phyloP scores from a whole-genome alignment of 2,329 filamentous ascomycete species.

The Aspergillus ruber region DNA sequence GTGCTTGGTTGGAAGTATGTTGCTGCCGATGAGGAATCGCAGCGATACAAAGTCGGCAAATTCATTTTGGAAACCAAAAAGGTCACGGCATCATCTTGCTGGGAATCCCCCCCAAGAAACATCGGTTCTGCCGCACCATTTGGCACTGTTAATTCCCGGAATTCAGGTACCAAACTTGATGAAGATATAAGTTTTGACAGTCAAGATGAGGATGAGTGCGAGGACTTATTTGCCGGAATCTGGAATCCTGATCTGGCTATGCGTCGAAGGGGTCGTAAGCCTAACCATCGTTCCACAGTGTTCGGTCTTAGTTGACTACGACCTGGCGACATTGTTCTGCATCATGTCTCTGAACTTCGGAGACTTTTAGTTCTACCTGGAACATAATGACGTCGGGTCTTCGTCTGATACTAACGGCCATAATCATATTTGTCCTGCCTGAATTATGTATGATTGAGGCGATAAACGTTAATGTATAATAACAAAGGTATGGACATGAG shows the following conservation, averaged over 20 bases:
- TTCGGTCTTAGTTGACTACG: conserved; percentile 11
- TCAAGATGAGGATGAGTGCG: conserved; percentile 61
- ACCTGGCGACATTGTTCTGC: not conserved
- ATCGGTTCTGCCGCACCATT: conserved; percentile 2
- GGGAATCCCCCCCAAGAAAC: conserved; percentile 39
- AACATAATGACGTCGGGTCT: not conserved
- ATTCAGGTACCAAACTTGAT: conserved; percentile 8
- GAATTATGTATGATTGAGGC: too few relatives aligned
- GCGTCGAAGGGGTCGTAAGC: conserved; percentile 36
- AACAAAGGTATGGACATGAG: too few relatives aligned
- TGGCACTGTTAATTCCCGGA: not conserved
- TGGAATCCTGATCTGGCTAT: conserved; percentile 53
- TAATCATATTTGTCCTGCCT: too few relatives aligned
- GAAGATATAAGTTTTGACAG: conserved; percentile 54
- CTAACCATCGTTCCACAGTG: conserved; percentile 19
- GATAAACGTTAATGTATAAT: too few relatives aligned
- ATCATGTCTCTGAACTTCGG: too few relatives aligned
- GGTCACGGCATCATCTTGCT: conserved; percentile 45
- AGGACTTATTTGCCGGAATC: conserved; percentile 57
- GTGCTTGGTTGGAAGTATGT: conserved; percentile 62
- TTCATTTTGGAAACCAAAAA: conserved; percentile 58
- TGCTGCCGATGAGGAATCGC: conserved; percentile 53
- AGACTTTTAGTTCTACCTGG: not conserved
- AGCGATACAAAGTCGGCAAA: conserved; percentile 61
- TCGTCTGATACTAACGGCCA: not conserved